Evolutionary conservation across 257 asterid species (phyloP).

Genomic region (Plantago ovata): DNA sequence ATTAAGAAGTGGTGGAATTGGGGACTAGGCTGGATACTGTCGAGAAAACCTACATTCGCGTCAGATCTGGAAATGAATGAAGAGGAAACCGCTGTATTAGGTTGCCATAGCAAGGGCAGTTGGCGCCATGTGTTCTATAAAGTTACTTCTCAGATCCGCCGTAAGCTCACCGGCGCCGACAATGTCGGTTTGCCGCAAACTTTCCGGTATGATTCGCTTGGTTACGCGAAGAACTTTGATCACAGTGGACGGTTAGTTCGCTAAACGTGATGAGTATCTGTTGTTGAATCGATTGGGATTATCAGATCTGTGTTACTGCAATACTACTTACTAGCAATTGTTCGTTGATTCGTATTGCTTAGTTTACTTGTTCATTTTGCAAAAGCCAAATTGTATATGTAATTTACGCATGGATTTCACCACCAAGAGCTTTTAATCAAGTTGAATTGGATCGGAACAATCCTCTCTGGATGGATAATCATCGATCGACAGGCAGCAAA

Average conservation of each 20-base stretch:
- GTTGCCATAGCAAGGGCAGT: slow-evolving; percentile 70
- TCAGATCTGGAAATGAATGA: slow-evolving; percentile 87
- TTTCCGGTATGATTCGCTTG: slow-evolving; percentile 45
- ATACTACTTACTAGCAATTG: not conserved
- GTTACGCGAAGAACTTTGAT: slow-evolving; percentile 44
- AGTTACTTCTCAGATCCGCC: slow-evolving; percentile 54
- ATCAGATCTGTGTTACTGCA: not conserved
- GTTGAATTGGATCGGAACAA: not conserved
- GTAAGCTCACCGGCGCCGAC: slow-evolving; percentile 53
- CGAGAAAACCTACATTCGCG: slow-evolving; percentile 69
- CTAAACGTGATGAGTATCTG: not conserved
- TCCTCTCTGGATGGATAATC: too few species aligned
- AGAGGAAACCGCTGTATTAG: slow-evolving; percentile 56
- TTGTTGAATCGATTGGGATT: not conserved
- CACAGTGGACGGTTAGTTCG: slow-evolving; percentile 20
- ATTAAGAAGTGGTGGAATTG: slow-evolving; percentile 78
- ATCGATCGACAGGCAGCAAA: not conserved
- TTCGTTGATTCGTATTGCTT: not conserved
- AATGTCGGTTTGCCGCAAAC: slow-evolving; percentile 72
- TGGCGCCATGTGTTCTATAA: slow-evolving; percentile 77
- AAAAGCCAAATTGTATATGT: slow-evolving; percentile 6
- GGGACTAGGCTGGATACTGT: slow-evolving; percentile 77
- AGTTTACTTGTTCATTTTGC: not conserved
- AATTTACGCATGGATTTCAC: not conserved
- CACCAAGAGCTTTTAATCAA: too few species aligned